Conservation (phyloP, 768 basidiomycete genomes). For the Leccinum uliginosum region DNA sequence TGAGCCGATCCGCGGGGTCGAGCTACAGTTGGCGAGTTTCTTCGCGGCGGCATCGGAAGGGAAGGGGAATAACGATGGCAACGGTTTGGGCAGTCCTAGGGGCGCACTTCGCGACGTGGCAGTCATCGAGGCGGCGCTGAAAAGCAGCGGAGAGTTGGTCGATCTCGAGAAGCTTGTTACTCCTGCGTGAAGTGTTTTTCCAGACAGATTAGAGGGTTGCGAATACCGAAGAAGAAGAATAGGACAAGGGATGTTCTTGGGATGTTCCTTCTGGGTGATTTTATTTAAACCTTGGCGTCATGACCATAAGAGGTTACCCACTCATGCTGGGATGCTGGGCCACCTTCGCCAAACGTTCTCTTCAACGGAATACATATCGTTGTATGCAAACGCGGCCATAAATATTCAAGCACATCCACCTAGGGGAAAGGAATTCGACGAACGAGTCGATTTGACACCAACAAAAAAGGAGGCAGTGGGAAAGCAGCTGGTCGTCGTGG, state of each 20-base stretch:
- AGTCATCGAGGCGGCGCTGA: constrained; percentile 73
- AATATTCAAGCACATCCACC: background rate
- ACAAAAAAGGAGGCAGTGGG: no score
- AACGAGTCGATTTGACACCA: background rate
- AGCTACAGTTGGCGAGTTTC: constrained; percentile 56
- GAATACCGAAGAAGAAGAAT: background rate
- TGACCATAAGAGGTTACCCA: background rate
- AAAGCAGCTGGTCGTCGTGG: background rate
- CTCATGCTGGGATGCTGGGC: no score
- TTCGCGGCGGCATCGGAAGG: constrained; percentile 46
- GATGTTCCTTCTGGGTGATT: background rate
- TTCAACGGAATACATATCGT: background rate
- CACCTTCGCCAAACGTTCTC: no score
- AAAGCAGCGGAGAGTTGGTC: constrained; percentile 56
- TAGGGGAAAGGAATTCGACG: background rate
- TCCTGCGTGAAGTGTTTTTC: background rate
- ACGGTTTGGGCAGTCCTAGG: constrained; percentile 52
- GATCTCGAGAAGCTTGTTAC: constrained; percentile 43
- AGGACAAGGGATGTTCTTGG: no score
- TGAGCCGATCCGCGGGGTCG: constrained; percentile 46
- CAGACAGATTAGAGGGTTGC: no score
- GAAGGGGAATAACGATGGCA: constrained; percentile 35
- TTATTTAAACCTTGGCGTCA: background rate
- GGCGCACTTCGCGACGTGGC: constrained; percentile 72
- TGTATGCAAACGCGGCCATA: background rate